Evolutionary conservation across 2,329 filamentous ascomycete genomes (phyloP).

Genomic region (Thermoascus crustaceus): DNA sequence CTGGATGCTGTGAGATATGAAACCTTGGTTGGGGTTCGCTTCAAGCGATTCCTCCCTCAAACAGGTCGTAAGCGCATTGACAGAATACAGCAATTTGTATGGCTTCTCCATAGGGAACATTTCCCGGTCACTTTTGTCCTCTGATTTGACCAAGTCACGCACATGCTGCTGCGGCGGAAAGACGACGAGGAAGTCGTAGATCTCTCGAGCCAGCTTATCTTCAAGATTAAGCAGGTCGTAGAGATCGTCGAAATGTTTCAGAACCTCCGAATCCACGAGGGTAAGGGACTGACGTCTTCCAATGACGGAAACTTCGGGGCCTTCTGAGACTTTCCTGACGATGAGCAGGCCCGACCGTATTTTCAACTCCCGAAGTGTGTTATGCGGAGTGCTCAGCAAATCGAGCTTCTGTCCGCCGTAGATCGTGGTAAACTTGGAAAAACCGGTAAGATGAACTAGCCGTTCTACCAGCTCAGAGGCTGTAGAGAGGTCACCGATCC

Average conservation of each 20-base stretch:
- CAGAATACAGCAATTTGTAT: conserved; percentile 65
- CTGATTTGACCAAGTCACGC: conserved; percentile 50
- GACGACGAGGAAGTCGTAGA: conserved; percentile 61
- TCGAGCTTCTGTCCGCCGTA: conserved; percentile 59
- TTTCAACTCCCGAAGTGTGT: conserved; percentile 60
- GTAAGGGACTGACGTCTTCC: conserved; percentile 44
- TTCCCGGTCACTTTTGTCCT: conserved; percentile 46
- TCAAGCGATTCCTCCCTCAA: conserved; percentile 42
- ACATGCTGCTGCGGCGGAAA: conserved; percentile 62
- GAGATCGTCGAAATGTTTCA: conserved; percentile 73
- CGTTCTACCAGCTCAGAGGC: conserved; percentile 59
- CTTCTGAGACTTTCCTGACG: conserved; percentile 51
- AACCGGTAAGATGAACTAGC: conserved; percentile 62
- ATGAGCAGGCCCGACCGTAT: conserved; percentile 58
- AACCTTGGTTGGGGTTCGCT: conserved; percentile 26
- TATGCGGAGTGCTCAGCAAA: conserved; percentile 50
- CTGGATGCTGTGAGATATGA: conserved; percentile 39
- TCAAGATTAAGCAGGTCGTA: conserved; percentile 73
- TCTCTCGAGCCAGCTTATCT: conserved; percentile 60
- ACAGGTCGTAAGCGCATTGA: conserved; percentile 58
- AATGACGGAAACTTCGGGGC: conserved; percentile 23
- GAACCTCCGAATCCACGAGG: conserved; percentile 66
- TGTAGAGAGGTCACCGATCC: conserved; percentile 64
- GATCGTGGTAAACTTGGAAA: conserved; percentile 67
- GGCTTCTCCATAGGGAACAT: conserved; percentile 62